A percentile compares a stretch with the other conserved stretches of the same genome.
phyloP scores from a whole-genome alignment of 2,329 filamentous ascomycete genomes.

The Aspergillus uvarum region DNA sequence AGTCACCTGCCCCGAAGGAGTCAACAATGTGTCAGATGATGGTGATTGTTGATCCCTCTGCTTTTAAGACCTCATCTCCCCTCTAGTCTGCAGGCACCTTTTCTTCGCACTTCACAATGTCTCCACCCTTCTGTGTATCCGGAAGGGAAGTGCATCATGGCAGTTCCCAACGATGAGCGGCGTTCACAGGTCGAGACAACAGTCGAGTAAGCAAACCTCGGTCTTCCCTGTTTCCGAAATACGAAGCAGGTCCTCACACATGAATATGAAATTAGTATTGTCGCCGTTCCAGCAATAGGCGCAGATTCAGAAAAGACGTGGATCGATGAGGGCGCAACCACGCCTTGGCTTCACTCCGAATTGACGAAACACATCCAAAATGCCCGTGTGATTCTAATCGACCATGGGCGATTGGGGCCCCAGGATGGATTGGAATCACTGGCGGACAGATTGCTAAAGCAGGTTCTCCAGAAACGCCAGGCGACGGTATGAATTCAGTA shows the following conservation, averaged over 20 bases:
- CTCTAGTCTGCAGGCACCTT: background rate
- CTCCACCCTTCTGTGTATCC: background rate
- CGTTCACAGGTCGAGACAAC: constrained; percentile 5
- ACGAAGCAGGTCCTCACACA: background rate
- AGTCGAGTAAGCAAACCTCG: constrained; percentile 28
- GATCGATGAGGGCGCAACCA: constrained; percentile 20
- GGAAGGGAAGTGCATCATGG: constrained; percentile 9
- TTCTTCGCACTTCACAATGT: background rate
- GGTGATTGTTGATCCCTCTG: background rate
- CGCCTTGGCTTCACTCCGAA: constrained; percentile 29
- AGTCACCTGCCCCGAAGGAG: constrained; percentile 6
- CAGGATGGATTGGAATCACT: constrained; percentile 29
- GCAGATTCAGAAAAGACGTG: constrained; percentile 32
- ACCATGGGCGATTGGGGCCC: constrained; percentile 28
- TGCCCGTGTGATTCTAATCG: constrained; percentile 30
- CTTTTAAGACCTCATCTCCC: background rate
- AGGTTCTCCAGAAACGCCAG: constrained; percentile 25
- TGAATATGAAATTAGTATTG: constrained; percentile 25
- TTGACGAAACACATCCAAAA: constrained; percentile 22
- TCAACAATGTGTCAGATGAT: constrained; percentile 8
- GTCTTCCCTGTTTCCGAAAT: background rate
- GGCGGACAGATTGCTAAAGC: constrained; percentile 26
- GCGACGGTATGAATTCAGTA: constrained; percentile 16
- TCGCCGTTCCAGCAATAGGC: constrained; percentile 38
- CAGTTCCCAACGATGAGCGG: background rate